These are phyloP conservation scores for Miamiensis avidus DNA, from an alignment of 169 alveolate genomes.

Conservation along the genomic window DNA sequence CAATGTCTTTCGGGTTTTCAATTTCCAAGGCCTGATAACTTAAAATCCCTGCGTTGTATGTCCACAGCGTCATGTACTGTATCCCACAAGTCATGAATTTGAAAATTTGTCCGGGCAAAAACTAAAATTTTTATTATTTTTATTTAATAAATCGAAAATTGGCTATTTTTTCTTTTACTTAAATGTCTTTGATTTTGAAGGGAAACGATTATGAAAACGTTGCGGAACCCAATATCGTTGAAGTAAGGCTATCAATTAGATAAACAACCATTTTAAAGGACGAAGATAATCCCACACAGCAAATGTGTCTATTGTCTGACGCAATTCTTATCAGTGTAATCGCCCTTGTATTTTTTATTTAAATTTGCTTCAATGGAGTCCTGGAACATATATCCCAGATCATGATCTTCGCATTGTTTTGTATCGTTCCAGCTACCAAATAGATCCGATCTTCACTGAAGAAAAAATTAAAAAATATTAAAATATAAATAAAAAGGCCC, in stretches of 20 bases:
- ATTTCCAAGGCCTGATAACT: background rate
- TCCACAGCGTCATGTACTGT: background rate
- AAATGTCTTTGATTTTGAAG: background rate
- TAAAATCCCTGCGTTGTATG: background rate
- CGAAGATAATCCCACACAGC: background rate
- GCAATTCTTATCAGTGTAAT: background rate
- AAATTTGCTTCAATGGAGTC: background rate
- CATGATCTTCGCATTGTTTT: background rate
- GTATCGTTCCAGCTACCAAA: background rate
- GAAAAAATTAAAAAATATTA: too few species aligned
- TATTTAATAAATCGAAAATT: too few species aligned
- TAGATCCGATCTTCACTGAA: background rate
- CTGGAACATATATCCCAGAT: background rate
- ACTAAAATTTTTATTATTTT: too few species aligned
- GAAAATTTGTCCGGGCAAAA: background rate
- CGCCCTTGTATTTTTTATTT: background rate
- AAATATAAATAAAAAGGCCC: background rate
- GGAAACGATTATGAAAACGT: background rate
- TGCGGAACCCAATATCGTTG: background rate
- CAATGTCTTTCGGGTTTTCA: background rate
- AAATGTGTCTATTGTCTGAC: background rate
- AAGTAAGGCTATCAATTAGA: background rate
- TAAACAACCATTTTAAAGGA: background rate
- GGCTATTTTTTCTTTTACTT: too few species aligned
- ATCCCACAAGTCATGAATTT: background rate